Base-by-base conservation (phyloP, 2,329 filamentous ascomycete genomes). In the Colletotrichum sp. region DNA sequence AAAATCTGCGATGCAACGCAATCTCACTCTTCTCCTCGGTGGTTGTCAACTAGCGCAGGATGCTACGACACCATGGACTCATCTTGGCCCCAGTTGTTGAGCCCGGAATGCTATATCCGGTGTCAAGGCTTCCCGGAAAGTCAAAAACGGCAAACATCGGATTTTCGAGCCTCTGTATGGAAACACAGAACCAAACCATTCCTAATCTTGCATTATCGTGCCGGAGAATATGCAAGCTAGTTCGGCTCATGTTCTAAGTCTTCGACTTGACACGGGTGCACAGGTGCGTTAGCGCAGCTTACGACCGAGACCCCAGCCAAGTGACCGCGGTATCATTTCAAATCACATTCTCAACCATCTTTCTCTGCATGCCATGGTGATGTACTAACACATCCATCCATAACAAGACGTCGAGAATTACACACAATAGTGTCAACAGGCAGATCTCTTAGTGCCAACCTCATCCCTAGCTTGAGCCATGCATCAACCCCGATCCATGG, bases 371-470 rank as follows among this genome's bases (percentile, higher is more conserved):
- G 1, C 5, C 18, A 48, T 7, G 18, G 1, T 1, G 0, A 1
- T 43, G 1, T 0, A n/a, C 38, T 48, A 48, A 0, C 9, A 12
- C 0, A 0, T 48, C 18, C 0, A 0, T 48, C 18, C 38, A 48
- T 12, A 7, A 52, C 0, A 24, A 52, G 0, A 52, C n/a, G 10
- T 52, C 1, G n/a, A 0, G 0, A 13, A 0, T 52, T 13, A 13
- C 12, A 7, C 6, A 21, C 43, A 0, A 21, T 21, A 21, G n/a
- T 52, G 1, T 0, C 43, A 52, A 0, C 4, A 52, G n/a, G 10
- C 0, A 52, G 0, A 21, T 7, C 0, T 0, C 43, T 48, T 21
- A 21, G 43, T 52, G 43, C 4, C n/a, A 24, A 52, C 43, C n/a
- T 21, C n/a, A 52, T 21, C 0, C n/a, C 6, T 52, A 52, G n/a